These are phyloP conservation scores for Goffeauzyma gilvescens DNA, from an alignment of 768 basidiomycete species.

Conservation along the genomic window DNA sequence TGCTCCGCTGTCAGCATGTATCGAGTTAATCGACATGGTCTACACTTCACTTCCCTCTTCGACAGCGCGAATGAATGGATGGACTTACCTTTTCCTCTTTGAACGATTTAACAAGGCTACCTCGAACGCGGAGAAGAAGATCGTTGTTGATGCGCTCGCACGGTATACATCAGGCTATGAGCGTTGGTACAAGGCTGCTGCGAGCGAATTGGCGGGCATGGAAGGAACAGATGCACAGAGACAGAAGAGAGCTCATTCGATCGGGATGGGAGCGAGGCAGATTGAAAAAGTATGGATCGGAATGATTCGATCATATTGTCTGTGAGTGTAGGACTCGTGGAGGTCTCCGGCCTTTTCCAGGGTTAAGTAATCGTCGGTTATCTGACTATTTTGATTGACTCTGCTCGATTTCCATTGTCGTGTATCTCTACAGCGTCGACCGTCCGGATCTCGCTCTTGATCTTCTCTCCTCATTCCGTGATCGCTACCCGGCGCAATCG, in stretches of 20 bases:
- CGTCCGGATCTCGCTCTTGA: constrained; percentile 37
- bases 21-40: constrained; percentile 37
- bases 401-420: neutral
- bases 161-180: too few relatives aligned
- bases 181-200: neutral
- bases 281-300: constrained; percentile 47
- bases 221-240: too few relatives aligned
- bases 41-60: neutral
- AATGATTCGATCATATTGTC: constrained; percentile 4
- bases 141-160: constrained; percentile 35
- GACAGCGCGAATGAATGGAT: constrained; percentile 34
- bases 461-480: constrained; percentile 45
- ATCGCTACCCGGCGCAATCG: constrained; percentile 44
- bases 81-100: constrained; percentile 47
- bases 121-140: constrained; percentile 37
- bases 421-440: constrained; percentile 13
- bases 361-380: neutral
- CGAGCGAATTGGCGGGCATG: neutral
- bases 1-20: constrained; percentile 37
- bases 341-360: constrained; percentile 18
- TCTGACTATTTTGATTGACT: too few relatives aligned
- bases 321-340: constrained; percentile 39
- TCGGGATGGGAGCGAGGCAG: constrained; percentile 20
- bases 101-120: constrained; percentile 47
- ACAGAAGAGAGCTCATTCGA: neutral